Conservation (phyloP, 2,329 filamentous ascomycete species). For the Beauveria sp. region DNA sequence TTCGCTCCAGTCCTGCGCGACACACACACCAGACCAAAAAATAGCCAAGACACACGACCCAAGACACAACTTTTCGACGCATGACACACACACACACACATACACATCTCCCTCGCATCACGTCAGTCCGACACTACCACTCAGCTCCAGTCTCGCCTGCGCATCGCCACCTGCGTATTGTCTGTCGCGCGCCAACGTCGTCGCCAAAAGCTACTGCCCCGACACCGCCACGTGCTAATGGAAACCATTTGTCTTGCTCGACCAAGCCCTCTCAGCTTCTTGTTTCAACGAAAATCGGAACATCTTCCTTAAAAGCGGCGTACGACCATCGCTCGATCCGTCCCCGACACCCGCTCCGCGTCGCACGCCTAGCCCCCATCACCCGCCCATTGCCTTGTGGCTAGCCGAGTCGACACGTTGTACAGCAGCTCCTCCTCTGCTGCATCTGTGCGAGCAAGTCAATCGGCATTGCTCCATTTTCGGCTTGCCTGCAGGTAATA, state of each 20-base stretch:
- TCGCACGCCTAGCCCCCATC: not conserved
- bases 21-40: not conserved
- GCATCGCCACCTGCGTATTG: not conserved
- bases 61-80: not conserved
- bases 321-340: not conserved
- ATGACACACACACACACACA: not conserved
- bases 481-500: not conserved
- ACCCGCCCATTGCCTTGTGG: not conserved
- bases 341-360: not conserved
- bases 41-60: constrained; percentile 1
- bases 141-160: not conserved
- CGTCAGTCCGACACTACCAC: not conserved
- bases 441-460: not conserved
- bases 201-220: not conserved
- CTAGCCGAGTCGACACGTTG: constrained; percentile 3
- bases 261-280: not conserved
- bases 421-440: not conserved
- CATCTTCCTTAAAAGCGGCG: not conserved
- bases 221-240: not conserved
- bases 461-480: not conserved
- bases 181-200: not conserved
- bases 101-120: not conserved
- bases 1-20: not conserved
- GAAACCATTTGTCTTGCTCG: not conserved
- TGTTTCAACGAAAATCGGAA: not conserved